These are phyloP conservation scores for Ogataea kodamae DNA, from an alignment of 805 yeast species.

Conservation along the genomic window DNA sequence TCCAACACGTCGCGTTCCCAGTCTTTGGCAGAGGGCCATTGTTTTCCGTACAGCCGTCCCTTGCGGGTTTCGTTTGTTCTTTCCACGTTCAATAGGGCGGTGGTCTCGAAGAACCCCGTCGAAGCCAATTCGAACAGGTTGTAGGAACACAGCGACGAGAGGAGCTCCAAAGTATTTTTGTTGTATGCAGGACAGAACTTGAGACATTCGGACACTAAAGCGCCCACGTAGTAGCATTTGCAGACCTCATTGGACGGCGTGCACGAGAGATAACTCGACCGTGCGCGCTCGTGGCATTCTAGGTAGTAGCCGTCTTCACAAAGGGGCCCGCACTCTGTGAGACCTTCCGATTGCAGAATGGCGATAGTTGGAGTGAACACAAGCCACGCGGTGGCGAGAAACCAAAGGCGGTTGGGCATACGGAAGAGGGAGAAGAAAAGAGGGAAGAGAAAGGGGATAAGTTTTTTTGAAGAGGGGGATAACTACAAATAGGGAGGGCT, in stretches of 20 bases:
- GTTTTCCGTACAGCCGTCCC: slow-evolving; percentile 5
- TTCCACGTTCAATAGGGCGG: slow-evolving; percentile 2
- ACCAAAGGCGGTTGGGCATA: no score
- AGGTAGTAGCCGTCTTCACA: slow-evolving; percentile 25
- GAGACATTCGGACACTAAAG: slow-evolving; percentile 21
- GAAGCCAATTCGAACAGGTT: slow-evolving; percentile 20
- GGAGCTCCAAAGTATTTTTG: slow-evolving; percentile 21
- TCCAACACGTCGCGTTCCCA: slow-evolving; percentile 22
- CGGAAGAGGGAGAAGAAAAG: slow-evolving; percentile 1
- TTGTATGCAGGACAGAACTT: slow-evolving; percentile 26
- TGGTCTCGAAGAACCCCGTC: slow-evolving; percentile 7
- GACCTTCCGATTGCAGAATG: slow-evolving; percentile 17
- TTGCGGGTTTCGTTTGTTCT: slow-evolving; percentile 9
- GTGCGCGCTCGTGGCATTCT: slow-evolving; percentile 25
- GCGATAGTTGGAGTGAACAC: background rate
- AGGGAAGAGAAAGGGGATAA: background rate
- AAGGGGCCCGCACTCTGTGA: slow-evolving; percentile 23
- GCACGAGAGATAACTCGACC: slow-evolving; percentile 20
- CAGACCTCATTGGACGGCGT: slow-evolving; percentile 22
- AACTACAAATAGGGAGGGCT: background rate
- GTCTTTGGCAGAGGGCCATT: slow-evolving; percentile 22
- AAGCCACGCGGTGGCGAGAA: no score
- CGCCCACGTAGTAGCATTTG: slow-evolving; percentile 29
- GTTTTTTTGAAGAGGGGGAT: slow-evolving; percentile 1
- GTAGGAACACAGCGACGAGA: slow-evolving; percentile 17